These are phyloP conservation scores for Penicillium brevicompactum DNA, from an alignment of 2,329 filamentous ascomycete genomes.

Conservation along the genomic window DNA sequence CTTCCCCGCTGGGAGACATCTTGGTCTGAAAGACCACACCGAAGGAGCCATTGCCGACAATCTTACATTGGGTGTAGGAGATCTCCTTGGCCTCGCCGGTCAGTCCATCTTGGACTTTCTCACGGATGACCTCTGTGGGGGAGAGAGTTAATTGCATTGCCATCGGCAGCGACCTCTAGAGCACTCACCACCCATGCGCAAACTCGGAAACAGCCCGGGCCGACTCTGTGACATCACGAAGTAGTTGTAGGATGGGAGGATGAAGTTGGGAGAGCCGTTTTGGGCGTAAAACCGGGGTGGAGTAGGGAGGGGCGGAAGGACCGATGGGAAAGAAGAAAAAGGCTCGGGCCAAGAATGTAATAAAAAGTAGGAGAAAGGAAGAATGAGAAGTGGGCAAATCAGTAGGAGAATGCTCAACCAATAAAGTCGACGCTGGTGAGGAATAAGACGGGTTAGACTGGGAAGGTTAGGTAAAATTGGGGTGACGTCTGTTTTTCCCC, in stretches of 20 bases:
- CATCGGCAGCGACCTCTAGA: background rate
- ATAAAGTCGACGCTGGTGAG: slow-evolving; percentile 13
- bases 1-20: slow-evolving; percentile 94
- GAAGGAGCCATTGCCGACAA: slow-evolving; percentile 98
- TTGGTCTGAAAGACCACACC: slow-evolving; percentile 99
- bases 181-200: slow-evolving; percentile 95
- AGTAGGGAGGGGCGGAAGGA: slow-evolving; percentile 38
- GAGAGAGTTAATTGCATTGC: background rate
- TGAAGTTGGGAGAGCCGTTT: slow-evolving; percentile 52
- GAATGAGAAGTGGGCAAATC: slow-evolving; percentile 22
- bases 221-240: slow-evolving; percentile 82
- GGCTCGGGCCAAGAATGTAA: slow-evolving; percentile 37
- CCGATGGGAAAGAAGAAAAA: slow-evolving; percentile 39
- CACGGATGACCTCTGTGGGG: slow-evolving; percentile 83
- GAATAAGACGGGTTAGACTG: slow-evolving; percentile 19
- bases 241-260: slow-evolving; percentile 23
- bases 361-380: slow-evolving; percentile 22
- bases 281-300: slow-evolving; percentile 46
- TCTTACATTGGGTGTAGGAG: slow-evolving; percentile 99
- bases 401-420: slow-evolving; percentile 23
- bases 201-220: slow-evolving; percentile 80
- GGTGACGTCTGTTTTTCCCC: slow-evolving; percentile 8
- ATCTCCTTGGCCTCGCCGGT: slow-evolving; percentile 96
- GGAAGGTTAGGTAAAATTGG: slow-evolving; percentile 22
- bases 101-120: slow-evolving; percentile 97